These are phyloP conservation scores for Camelina laxa DNA, from an alignment of 345 rosid genomes.

Conservation along the genomic window DNA sequence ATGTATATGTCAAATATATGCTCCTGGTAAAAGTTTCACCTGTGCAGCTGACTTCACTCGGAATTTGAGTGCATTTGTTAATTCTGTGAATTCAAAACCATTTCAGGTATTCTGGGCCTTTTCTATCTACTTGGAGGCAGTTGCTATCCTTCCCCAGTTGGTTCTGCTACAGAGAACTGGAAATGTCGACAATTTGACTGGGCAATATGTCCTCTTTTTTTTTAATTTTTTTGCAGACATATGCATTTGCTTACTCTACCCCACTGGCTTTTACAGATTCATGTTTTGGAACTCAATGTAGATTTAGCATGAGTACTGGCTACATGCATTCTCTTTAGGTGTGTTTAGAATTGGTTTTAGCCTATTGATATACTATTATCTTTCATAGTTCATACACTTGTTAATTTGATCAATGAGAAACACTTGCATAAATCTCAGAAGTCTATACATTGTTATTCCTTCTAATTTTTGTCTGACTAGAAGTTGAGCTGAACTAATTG, in stretches of 20 bases:
- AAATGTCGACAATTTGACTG: constrained; percentile 94
- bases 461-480: background rate
- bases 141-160: constrained; percentile 93
- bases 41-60: constrained; percentile 26
- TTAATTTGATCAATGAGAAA: constrained; percentile 8
- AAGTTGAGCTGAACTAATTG: background rate
- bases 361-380: background rate
- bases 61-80: background rate
- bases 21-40: constrained; percentile 7
- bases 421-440: background rate
- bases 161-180: constrained; percentile 91
- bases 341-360: constrained; percentile 4
- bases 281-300: background rate
- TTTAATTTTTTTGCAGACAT: constrained; percentile 44
- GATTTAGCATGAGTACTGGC: background rate
- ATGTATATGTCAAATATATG: background rate
- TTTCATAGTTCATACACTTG: constrained; percentile 1
- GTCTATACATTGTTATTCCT: background rate
- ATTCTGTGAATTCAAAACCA: constrained; percentile 2
- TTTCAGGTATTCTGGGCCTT: constrained; percentile 87
- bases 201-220: constrained; percentile 91
- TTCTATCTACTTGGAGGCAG: constrained; percentile 93
- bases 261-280: constrained; percentile 9
- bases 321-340: background rate
- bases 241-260: constrained; percentile 5